Evolutionary conservation across 2,329 filamentous ascomycete species (phyloP).

Genomic region (Trichoderma sp.): DNA sequence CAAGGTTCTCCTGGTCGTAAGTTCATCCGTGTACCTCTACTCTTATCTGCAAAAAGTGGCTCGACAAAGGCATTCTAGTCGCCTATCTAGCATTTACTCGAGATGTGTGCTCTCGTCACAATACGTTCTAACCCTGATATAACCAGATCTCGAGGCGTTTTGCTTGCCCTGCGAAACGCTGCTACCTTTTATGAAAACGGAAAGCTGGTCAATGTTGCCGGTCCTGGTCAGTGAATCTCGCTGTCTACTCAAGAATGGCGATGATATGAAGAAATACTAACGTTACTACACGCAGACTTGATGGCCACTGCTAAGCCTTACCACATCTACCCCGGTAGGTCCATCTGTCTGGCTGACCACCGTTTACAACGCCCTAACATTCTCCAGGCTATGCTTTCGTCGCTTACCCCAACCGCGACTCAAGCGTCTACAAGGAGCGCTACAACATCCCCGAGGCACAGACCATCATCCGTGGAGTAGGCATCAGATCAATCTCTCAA

Average conservation of each 20-base stretch:
- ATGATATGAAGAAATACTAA: not conserved
- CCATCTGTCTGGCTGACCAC: too few relatives aligned
- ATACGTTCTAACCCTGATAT: not conserved
- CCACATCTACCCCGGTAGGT: slow-evolving; percentile 69
- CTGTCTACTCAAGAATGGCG: not conserved
- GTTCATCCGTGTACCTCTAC: not conserved
- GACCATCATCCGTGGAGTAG: slow-evolving; percentile 65
- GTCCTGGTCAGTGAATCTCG: slow-evolving; percentile 36
- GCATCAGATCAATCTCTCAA: rapidly evolving
- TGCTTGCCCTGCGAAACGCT: slow-evolving; percentile 82
- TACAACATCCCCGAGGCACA: slow-evolving; percentile 92
- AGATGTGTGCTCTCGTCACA: not conserved
- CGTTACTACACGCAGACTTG: slow-evolving; percentile 51
- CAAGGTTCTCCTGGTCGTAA: slow-evolving; percentile 61
- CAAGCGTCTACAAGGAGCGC: slow-evolving; percentile 78
- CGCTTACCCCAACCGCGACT: slow-evolving; percentile 91
- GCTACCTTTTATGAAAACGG: slow-evolving; percentile 81
- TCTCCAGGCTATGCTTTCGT: slow-evolving; percentile 69
- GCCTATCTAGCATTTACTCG: not conserved
- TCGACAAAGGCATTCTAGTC: not conserved
- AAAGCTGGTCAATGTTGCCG: slow-evolving; percentile 69
- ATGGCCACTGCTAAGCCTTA: slow-evolving; percentile 85
- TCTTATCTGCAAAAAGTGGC: not conserved
- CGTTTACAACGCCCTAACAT: not conserved
- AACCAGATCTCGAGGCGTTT: slow-evolving; percentile 64